These are phyloP conservation scores for Lipomyces yarrowii DNA, from an alignment of 1,139 yeast species.

Conservation along the genomic window DNA sequence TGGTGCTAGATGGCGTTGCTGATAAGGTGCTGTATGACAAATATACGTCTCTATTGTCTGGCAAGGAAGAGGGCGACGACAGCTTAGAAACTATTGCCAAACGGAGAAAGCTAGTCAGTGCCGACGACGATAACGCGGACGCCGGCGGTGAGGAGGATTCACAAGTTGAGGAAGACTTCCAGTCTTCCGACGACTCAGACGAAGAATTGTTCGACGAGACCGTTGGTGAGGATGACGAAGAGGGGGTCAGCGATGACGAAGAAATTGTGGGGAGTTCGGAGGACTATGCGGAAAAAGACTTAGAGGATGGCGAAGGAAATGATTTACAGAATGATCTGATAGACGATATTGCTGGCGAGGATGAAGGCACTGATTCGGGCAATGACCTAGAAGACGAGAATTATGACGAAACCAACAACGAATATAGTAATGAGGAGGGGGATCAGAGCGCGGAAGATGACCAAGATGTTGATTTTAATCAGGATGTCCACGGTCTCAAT, in stretches of 20 bases:
- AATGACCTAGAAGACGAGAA: conserved; percentile 28
- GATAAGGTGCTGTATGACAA: conserved; percentile 52
- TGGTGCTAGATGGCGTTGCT: conserved; percentile 73
- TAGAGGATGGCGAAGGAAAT: conserved; percentile 33
- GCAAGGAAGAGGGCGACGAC: conserved; percentile 15
- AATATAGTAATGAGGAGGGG: conserved; percentile 14
- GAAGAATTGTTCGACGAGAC: conserved; percentile 31
- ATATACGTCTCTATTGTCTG: conserved; percentile 47
- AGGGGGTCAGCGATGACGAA: conserved; percentile 32
- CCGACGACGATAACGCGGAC: conserved; percentile 37
- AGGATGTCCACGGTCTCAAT: conserved; percentile 69
- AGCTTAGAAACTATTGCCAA: conserved; percentile 30
- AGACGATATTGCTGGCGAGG: conserved; percentile 34
- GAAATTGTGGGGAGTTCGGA: conserved; percentile 36
- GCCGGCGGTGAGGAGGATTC: neutral
- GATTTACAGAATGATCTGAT: conserved; percentile 33
- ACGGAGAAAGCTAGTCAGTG: conserved; percentile 35
- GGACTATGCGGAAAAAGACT: conserved; percentile 33
- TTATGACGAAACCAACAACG: conserved; percentile 21
- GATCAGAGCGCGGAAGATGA: conserved; percentile 34
- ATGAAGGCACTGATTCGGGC: conserved; percentile 34
- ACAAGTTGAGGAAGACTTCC: conserved; percentile 35
- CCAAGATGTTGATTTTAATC: conserved; percentile 36
- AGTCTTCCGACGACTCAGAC: conserved; percentile 35
- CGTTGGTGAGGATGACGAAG: conserved; percentile 25